Evolutionary conservation across 1,284 basidiomycete species (phyloP), one percentile per base, ranked within the genome.

Genomic region (Cystobasidium slooffiae): DNA sequence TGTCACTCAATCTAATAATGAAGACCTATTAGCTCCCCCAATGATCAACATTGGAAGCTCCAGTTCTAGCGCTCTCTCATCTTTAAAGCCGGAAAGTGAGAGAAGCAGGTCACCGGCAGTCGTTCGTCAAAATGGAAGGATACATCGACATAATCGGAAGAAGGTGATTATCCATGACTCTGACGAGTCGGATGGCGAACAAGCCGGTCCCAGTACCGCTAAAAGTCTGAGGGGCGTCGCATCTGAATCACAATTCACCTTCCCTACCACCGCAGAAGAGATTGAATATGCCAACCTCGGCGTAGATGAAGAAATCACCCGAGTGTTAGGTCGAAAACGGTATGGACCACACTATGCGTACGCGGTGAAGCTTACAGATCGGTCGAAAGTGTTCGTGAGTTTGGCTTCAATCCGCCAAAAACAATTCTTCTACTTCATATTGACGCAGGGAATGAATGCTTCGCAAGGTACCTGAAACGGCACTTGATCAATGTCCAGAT

Each of bases 231-330:
- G 39, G 24, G 18, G 53, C 24, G 9, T 9, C 18, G 12, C 53
- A 12, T 9, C 53, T 6, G 12, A 12, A 37, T 1, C 2, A 1
- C 18, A 22, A 5, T 24, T 37, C 9, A 9, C 20, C 12, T 31
- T 10, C 14, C 24, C 39, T 18, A 56, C 53, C 4, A 37, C 24
- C 2, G 24, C 10, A 10, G 20, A 39, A 16, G 46, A 73, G 14
- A 31, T 56, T 52, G 55, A 68, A 16, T 43, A 58, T 37, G 49
- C 44, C 3, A 16, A 8, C 16, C 53, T 74, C 3, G 66, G 64
- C n/a, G 39, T 65, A 37, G 72, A 74, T 37, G 72, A 74, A 46
- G 72, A 74, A 46, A 74, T 74, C 24, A 46, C 24, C 55, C 68
- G 68, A 66, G 55, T 74, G 10, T 53, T 74, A 22, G 66, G 72